Evolutionary conservation across 1,284 basidiomycete species (phyloP).

Genomic region (Apiotrichum montevideense): DNA sequence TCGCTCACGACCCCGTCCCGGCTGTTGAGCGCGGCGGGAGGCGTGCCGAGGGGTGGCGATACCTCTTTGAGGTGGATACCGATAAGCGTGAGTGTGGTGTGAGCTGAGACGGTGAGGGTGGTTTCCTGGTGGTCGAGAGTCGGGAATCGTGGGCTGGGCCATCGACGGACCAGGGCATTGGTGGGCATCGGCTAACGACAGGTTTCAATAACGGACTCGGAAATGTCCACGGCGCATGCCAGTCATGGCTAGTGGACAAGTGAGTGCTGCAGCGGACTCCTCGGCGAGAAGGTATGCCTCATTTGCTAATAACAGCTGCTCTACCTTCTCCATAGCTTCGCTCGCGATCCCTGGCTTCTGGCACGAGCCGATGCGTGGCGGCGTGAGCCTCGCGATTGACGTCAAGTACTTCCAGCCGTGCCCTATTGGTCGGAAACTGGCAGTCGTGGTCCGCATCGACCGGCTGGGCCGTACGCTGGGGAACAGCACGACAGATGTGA

Average conservation of each 20-base stretch:
- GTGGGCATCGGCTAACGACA: background rate
- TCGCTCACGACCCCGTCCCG: background rate
- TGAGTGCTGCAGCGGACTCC: background rate
- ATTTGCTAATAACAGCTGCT: background rate
- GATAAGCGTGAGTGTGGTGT: background rate
- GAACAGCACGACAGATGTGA: background rate
- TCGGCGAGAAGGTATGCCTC: no score
- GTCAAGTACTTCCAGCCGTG: slow-evolving; percentile 4
- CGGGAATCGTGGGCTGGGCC: no score
- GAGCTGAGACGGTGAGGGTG: no score
- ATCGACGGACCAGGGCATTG: no score
- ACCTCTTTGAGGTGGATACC: background rate
- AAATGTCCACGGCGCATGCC: background rate
- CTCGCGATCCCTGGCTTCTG: background rate
- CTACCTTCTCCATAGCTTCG: background rate
- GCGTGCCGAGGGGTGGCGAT: background rate
- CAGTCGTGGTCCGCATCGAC: background rate
- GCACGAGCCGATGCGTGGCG: slow-evolving; percentile 1
- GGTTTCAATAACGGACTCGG: slow-evolving; percentile 1
- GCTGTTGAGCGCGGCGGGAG: background rate
- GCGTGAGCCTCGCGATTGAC: slow-evolving; percentile 2
- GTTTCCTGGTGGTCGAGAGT: no score
- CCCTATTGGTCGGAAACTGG: background rate
- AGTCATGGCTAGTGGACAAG: slow-evolving; percentile 1
- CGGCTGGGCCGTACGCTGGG: background rate